Evolutionary conservation across 1,284 basidiomycete genomes (phyloP).

Genomic region (Exsudoporus floridanus): DNA sequence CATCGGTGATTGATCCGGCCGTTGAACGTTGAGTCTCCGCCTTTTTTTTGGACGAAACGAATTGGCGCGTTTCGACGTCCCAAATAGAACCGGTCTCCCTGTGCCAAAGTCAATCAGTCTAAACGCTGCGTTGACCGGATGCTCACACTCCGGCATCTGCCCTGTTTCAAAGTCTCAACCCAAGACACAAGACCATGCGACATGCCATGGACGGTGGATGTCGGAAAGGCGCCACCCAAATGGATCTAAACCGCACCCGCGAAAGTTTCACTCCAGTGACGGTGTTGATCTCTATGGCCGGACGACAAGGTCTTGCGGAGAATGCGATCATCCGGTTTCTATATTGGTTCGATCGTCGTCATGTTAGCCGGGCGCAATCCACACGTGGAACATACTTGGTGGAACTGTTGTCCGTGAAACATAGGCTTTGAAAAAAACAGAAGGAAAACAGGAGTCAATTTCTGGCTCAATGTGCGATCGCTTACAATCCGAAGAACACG

Average conservation of each 20-base stretch:
- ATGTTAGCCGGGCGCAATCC: slow-evolving; percentile 5
- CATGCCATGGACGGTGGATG: slow-evolving; percentile 9
- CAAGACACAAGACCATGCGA: slow-evolving; percentile 23
- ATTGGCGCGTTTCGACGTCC: slow-evolving; percentile 28
- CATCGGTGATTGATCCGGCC: slow-evolving; percentile 24
- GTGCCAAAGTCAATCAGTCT: slow-evolving; percentile 29
- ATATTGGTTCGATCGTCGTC: neutral
- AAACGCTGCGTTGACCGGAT: slow-evolving; percentile 23
- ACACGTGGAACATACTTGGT: slow-evolving; percentile 19
- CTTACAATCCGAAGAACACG: neutral
- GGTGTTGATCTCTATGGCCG: neutral
- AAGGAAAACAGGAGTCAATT: neutral
- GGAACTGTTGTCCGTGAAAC: slow-evolving; percentile 13
- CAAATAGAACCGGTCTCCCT: slow-evolving; percentile 15
- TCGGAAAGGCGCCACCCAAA: slow-evolving; percentile 9
- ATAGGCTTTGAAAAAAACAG: neutral
- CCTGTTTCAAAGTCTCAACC: slow-evolving; percentile 27
- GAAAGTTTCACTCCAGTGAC: slow-evolving; percentile 22
- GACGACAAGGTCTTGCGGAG: neutral
- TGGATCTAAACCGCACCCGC: slow-evolving; percentile 20
- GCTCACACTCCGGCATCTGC: slow-evolving; percentile 5
- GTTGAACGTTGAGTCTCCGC: slow-evolving; percentile 6
- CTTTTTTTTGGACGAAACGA: slow-evolving; percentile 15
- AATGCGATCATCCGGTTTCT: neutral
- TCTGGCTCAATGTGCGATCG: neutral